Evolutionary conservation across 73 alveolate species (phyloP).

Genomic region (Paramecium octaurelia): DNA sequence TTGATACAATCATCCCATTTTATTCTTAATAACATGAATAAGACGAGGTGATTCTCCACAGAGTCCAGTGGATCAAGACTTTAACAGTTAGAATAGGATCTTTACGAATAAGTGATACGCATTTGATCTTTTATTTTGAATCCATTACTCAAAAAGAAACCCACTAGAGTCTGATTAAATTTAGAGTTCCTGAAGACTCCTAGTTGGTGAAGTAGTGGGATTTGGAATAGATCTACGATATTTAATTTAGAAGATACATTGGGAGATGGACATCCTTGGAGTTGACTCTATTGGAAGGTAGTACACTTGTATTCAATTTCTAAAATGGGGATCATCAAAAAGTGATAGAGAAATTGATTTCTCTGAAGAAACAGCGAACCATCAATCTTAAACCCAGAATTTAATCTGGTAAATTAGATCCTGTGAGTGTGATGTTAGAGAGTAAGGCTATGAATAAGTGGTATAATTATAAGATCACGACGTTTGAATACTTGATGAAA

Average conservation of each 20-base stretch:
- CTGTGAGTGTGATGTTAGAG: slow-evolving; percentile 35
- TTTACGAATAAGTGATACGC: slow-evolving; percentile 31
- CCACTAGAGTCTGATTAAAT: slow-evolving; percentile 40
- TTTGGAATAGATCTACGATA: slow-evolving; percentile 49
- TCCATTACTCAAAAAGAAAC: slow-evolving; percentile 56
- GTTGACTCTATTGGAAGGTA: slow-evolving; percentile 56
- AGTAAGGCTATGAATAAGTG: slow-evolving; percentile 35
- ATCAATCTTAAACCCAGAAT: background rate
- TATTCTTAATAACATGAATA: background rate
- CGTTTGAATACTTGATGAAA: slow-evolving; percentile 76
- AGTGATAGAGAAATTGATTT: slow-evolving; percentile 29
- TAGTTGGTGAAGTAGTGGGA: slow-evolving; percentile 51
- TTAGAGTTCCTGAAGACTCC: slow-evolving; percentile 54
- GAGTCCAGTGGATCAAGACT: slow-evolving; percentile 56
- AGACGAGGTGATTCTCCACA: slow-evolving; percentile 7
- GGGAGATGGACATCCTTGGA: slow-evolving; percentile 65
- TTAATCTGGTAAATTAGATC: slow-evolving; percentile 6
- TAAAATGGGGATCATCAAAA: slow-evolving; percentile 37
- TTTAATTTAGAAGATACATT: slow-evolving; percentile 61
- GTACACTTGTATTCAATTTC: slow-evolving; percentile 55
- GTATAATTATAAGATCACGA: slow-evolving; percentile 60
- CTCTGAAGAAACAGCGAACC: slow-evolving; percentile 3
- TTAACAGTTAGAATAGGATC: slow-evolving; percentile 55
- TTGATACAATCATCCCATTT: background rate
- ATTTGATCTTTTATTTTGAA: slow-evolving; percentile 49